A percentile compares a stretch with the other conserved stretches of the same genome.
Evolutionary conservation across 1,284 basidiomycete species (phyloP).

Genomic region (Cutaneotrichosporon mucoides): DNA sequence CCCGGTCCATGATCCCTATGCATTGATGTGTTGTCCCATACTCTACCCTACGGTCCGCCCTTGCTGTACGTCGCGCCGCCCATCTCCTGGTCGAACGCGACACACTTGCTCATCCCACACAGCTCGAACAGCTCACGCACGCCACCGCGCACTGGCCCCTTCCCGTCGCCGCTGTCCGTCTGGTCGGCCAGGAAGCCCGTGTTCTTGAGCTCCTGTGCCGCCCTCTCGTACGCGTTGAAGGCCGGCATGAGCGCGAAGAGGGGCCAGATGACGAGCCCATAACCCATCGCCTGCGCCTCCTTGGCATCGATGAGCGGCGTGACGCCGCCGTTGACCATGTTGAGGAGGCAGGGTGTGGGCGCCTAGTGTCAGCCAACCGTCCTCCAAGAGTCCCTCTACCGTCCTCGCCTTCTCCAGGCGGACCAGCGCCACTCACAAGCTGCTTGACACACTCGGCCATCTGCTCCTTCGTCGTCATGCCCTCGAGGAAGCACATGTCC

Average conservation of each 20-base stretch:
- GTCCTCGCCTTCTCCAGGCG: no score
- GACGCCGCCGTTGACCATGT: conserved; percentile 69
- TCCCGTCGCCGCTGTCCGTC: background rate
- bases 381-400: no score
- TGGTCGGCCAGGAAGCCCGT: conserved; percentile 8
- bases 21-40: no score
- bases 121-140: conserved; percentile 14
- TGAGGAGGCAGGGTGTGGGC: conserved; percentile 57
- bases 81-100: conserved; percentile 9
- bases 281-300: conserved; percentile 12
- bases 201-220: conserved; percentile 12
- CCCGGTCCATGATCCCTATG: no score
- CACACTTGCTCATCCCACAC: conserved; percentile 4
- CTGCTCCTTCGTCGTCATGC: conserved; percentile 65
- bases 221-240: conserved; percentile 14
- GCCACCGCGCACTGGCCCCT: conserved; percentile 2
- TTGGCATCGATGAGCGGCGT: conserved; percentile 65
- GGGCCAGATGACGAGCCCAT: conserved; percentile 20
- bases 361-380: conserved; percentile 18
- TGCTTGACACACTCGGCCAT: conserved; percentile 62
- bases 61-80: conserved; percentile 9
- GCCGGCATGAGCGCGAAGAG: conserved; percentile 17
- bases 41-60: background rate
- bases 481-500: conserved; percentile 80
- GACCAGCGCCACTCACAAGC: conserved; percentile 55